A percentile compares a stretch with the other conserved stretches of the same genome.
Conservation (phyloP, 2,329 filamentous ascomycete species). For the Colletotrichum endophyticum region DNA sequence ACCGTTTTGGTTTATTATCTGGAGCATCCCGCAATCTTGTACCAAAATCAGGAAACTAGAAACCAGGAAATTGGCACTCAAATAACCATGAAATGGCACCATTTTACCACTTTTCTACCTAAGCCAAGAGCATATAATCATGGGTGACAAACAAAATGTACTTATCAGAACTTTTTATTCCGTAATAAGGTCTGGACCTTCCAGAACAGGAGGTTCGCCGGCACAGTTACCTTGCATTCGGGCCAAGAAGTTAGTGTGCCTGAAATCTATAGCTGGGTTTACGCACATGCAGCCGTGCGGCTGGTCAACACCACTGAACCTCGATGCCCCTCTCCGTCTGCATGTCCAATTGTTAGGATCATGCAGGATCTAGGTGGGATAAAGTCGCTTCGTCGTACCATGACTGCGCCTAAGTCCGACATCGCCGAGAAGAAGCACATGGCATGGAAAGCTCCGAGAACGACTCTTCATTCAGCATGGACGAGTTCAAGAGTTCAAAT, state of each 20-base stretch:
- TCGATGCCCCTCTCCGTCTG: background rate
- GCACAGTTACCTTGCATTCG: background rate
- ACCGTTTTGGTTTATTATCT: background rate
- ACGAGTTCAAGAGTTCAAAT: background rate
- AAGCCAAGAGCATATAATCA: background rate
- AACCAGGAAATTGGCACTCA: background rate
- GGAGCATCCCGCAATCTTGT: background rate
- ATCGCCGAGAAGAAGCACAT: background rate
- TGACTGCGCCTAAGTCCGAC: background rate
- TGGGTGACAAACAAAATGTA: background rate
- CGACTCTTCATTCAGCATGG: background rate
- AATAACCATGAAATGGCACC: background rate
- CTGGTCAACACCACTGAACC: background rate
- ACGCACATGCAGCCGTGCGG: background rate
- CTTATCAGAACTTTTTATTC: background rate
- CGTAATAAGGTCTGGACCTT: background rate
- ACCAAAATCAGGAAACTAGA: background rate
- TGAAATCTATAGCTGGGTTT: accelerated
- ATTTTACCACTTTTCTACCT: background rate
- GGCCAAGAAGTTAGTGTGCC: background rate
- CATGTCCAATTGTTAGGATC: background rate
- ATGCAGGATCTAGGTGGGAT: background rate
- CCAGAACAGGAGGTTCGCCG: background rate
- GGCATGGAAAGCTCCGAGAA: background rate
- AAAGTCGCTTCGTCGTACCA: background rate